phyloP scores from a whole-genome alignment of 2,329 filamentous ascomycete genomes.

The Penicillium sp. region DNA sequence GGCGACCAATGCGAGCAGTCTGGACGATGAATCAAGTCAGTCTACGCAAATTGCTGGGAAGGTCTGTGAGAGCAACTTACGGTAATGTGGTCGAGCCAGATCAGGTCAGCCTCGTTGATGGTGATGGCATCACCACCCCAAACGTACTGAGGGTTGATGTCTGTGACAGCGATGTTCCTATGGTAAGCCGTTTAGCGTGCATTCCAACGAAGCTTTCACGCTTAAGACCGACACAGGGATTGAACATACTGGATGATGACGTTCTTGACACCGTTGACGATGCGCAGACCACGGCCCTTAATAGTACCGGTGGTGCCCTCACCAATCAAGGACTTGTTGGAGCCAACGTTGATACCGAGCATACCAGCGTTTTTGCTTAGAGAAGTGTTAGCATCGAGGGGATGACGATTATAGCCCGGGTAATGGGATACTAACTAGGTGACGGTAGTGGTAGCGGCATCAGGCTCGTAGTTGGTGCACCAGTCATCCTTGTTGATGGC shows the following conservation, averaged over 20 bases:
- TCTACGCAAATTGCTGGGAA: not conserved
- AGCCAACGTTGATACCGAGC: conserved; percentile 11
- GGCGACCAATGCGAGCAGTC: conserved; percentile 13
- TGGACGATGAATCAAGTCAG: not conserved
- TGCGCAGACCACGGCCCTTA: conserved; percentile 11
- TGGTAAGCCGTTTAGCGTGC: not conserved
- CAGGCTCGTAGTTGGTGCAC: conserved; percentile 6
- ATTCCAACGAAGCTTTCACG: not conserved
- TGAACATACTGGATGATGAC: conserved; percentile 11
- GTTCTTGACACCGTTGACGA: conserved; percentile 8
- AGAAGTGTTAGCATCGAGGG: not conserved
- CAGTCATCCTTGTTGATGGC: conserved; percentile 13
- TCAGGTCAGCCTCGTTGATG: conserved; percentile 2
- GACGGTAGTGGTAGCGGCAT: conserved; percentile 5
- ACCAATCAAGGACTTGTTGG: conserved; percentile 12
- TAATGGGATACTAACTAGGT: conserved; percentile 4
- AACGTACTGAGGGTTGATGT: conserved; percentile 12
- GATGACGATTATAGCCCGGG: no score
- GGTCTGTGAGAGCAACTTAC: not conserved
- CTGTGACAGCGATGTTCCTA: conserved; percentile 12
- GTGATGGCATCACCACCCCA: conserved; percentile 16
- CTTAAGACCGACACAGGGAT: not conserved
- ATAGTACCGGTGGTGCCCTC: conserved; percentile 7
- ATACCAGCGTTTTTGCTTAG: conserved; percentile 6
- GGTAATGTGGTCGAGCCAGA: conserved; percentile 14